Percentiles rank a stretch among this genome's conserved stretches.
phyloP scores from a whole-genome alignment of 129 eudicot genomes.

The Flaveria linearis region DNA sequence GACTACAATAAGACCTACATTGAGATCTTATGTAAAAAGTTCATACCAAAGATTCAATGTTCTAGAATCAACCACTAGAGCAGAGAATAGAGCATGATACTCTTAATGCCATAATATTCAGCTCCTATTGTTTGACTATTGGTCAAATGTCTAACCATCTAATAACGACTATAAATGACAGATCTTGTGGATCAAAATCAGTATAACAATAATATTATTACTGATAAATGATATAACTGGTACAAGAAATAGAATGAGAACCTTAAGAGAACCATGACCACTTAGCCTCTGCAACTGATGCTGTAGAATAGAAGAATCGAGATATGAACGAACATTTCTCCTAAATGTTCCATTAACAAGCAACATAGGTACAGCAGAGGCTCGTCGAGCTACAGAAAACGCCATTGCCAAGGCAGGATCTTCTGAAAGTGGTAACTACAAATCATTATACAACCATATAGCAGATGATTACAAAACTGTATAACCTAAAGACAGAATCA shows the following conservation, averaged over 20 bases:
- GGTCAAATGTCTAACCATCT: background rate
- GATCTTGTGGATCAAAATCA: background rate
- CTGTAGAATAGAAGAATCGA: slow-evolving; percentile 88
- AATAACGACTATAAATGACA: background rate
- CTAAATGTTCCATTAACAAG: slow-evolving; percentile 94
- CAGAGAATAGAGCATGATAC: background rate
- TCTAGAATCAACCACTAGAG: background rate
- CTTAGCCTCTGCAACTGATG: slow-evolving; percentile 82
- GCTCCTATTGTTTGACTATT: background rate
- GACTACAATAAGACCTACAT: background rate
- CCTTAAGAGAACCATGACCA: slow-evolving; percentile 87
- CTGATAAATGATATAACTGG: background rate
- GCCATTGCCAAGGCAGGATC: slow-evolving; percentile 99
- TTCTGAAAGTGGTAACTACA: slow-evolving; percentile 80
- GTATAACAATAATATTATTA: background rate
- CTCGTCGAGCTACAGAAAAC: slow-evolving; percentile 89
- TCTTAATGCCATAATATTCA: background rate
- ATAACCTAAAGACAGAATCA: background rate
- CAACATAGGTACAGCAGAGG: slow-evolving; percentile 84
- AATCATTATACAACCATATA: slow-evolving; percentile 10
- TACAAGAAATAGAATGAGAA: background rate
- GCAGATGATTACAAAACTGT: background rate
- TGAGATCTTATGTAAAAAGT: background rate
- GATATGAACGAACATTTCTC: slow-evolving; percentile 81
- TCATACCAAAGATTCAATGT: background rate